A percentile compares a stretch with the other conserved stretches of the same genome.
Evolutionary conservation across 2,329 filamentous ascomycete species (phyloP).

Genomic region (Phyllosticta citrichinensis): DNA sequence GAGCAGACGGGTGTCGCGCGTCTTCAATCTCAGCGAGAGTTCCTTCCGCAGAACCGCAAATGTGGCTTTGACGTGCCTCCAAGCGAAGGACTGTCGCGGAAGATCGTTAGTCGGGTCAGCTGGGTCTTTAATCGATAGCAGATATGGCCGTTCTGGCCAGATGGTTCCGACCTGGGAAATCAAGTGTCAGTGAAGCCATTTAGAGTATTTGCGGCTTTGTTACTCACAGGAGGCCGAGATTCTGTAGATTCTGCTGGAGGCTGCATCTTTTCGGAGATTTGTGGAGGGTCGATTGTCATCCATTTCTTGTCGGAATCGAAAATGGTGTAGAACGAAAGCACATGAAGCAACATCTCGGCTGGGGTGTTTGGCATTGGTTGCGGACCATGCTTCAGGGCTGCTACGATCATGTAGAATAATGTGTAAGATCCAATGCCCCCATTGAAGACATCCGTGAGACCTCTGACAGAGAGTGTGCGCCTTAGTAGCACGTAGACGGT

Average conservation of each 20-base stretch:
- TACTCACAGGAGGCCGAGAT: not conserved
- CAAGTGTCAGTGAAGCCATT: not conserved
- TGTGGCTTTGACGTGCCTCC: conserved; percentile 40
- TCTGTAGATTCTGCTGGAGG: not conserved
- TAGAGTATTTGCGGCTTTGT: not conserved
- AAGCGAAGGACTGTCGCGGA: conserved; percentile 38
- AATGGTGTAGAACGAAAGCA: conserved; percentile 41
- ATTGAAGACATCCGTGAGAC: conserved; percentile 36
- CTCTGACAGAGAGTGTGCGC: conserved; percentile 40
- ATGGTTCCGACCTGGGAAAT: not conserved
- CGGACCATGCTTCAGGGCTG: conserved; percentile 39
- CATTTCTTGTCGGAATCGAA: conserved; percentile 38
- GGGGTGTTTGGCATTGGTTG: conserved; percentile 23
- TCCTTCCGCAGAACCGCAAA: not conserved
- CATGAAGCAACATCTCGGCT: conserved; percentile 36
- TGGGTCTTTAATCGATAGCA: conserved; percentile 50
- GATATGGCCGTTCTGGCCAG: conserved; percentile 21
- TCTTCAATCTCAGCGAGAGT: not conserved
- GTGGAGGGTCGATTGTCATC: conserved; percentile 40
- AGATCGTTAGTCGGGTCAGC: conserved; percentile 49
- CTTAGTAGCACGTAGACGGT: conserved; percentile 42
- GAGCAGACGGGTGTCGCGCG: not conserved
- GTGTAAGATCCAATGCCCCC: conserved; percentile 46
- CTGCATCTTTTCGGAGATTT: conserved; percentile 31
- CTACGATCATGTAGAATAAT: conserved; percentile 48